A percentile compares a stretch with the other conserved stretches of the same genome.
These are phyloP conservation scores for Laguncularia racemosa DNA, from an alignment of 345 rosid species.

Conservation along the genomic window DNA sequence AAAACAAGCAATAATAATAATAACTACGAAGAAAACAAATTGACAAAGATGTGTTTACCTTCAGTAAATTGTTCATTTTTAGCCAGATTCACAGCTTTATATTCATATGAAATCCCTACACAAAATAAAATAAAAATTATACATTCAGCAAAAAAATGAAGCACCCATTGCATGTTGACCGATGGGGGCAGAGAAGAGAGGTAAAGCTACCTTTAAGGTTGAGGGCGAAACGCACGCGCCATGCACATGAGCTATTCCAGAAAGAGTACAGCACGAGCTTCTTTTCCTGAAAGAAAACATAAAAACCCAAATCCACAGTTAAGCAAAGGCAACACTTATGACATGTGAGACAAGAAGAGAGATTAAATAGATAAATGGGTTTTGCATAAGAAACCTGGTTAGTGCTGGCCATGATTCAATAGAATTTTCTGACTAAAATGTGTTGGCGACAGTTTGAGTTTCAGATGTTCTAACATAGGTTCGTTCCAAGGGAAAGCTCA, in stretches of 20 bases:
- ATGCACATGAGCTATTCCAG: conserved; percentile 58
- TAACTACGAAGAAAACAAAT: not conserved
- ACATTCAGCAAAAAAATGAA: not conserved
- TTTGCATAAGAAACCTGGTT: too few species aligned
- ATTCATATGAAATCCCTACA: conserved; percentile 39
- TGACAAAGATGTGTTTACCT: conserved; percentile 15
- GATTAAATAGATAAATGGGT: too few species aligned
- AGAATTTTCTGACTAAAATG: too few species aligned
- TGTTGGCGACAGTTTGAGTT: too few species aligned
- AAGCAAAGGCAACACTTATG: too few species aligned
- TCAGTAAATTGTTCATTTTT: conserved; percentile 39
- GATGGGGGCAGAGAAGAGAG: not conserved
- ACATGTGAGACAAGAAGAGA: too few species aligned
- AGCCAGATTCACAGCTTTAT: conserved; percentile 34
- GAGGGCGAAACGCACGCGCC: conserved; percentile 64
- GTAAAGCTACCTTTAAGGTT: conserved; percentile 32
- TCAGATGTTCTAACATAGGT: too few species aligned
- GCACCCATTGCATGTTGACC: not conserved
- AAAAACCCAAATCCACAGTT: too few species aligned
- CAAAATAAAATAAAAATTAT: not conserved
- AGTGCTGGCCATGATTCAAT: too few species aligned
- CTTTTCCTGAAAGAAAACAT: not conserved
- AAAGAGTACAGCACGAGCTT: conserved; percentile 33
- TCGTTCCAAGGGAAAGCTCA: too few species aligned
- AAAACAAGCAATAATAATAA: not conserved